These are phyloP conservation scores for Ceratocystis lukuohia DNA, from an alignment of 2,329 filamentous ascomycete genomes.

Conservation along the genomic window DNA sequence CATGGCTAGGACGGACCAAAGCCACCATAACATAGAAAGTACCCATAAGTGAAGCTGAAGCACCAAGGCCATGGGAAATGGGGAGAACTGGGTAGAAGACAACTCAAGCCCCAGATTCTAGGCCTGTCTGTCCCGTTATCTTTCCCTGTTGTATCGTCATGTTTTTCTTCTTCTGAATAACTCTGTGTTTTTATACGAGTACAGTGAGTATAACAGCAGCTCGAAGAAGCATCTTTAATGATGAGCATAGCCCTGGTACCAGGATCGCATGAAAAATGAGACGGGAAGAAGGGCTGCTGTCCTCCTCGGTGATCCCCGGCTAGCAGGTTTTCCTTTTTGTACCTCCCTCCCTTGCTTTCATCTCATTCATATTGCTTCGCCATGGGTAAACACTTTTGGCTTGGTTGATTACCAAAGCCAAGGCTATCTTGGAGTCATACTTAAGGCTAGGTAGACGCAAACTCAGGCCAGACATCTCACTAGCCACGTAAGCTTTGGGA, in stretches of 20 bases:
- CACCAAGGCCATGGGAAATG: no score
- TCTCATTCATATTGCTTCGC: neutral
- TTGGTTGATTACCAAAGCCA: neutral
- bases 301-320: neutral
- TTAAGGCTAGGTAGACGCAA: neutral
- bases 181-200: no score
- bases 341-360: neutral
- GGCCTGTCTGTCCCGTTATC: no score
- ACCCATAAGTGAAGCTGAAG: no score
- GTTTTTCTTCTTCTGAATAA: no score
- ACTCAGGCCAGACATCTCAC: neutral
- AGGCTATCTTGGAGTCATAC: neutral
- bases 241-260: neutral
- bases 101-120: no score
- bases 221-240: neutral
- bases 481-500: neutral
- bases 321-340: neutral
- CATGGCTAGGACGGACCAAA: no score
- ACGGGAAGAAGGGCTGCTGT: neutral
- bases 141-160: no score
- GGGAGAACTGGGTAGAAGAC: no score
- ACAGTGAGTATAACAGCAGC: no score
- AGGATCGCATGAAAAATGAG: neutral
- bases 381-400: slow-evolving; percentile 5
- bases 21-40: no score